These are phyloP conservation scores for Mycosphaerella arachidis DNA, from an alignment of 2,329 filamentous ascomycete species.

Conservation along the genomic window DNA sequence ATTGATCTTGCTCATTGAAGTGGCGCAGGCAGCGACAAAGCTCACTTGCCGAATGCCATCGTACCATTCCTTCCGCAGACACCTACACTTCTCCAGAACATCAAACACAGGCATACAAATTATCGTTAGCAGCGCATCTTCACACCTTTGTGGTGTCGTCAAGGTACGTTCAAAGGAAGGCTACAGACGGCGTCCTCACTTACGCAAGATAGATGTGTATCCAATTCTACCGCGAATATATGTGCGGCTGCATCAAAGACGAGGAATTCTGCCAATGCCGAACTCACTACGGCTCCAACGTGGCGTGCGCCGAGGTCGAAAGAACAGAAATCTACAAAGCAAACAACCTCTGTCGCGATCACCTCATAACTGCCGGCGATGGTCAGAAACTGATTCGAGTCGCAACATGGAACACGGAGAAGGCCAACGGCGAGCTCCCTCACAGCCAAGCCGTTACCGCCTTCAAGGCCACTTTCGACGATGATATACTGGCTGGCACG, in stretches of 20 bases:
- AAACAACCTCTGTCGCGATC: neutral
- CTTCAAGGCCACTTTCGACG: neutral
- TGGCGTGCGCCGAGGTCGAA: neutral
- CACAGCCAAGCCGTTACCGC: neutral
- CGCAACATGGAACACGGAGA: neutral
- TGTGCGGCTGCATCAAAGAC: neutral
- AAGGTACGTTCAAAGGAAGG: neutral
- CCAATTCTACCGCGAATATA: neutral
- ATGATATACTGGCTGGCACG: neutral
- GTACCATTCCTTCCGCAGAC: no score
- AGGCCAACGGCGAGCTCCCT: neutral
- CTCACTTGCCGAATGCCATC: no score
- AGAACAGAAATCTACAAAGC: neutral
- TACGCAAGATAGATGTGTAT: neutral
- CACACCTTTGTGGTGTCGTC: neutral
- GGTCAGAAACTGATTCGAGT: neutral
- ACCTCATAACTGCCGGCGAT: neutral
- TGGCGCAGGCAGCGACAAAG: no score
- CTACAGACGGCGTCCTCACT: no score
- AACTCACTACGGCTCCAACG: neutral
- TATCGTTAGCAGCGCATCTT: neutral
- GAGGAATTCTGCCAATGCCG: neutral
- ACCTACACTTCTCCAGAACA: no score
- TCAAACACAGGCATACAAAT: no score
- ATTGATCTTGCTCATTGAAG: no score